Evolutionary conservation across 805 yeast genomes (phyloP), one percentile per base, ranked within the genome.

Genomic region (Scheffersomyces spartinae): DNA sequence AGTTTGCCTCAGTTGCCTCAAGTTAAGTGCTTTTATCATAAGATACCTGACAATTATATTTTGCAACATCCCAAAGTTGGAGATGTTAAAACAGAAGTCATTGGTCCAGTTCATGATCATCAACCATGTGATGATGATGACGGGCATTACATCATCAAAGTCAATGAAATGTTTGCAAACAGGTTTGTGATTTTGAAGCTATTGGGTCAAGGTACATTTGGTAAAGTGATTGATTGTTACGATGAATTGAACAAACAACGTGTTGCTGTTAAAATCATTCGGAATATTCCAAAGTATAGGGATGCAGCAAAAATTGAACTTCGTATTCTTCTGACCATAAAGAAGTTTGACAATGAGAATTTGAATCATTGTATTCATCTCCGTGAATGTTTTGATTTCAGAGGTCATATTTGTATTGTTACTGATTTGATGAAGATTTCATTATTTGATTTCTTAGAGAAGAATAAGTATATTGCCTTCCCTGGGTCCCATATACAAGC

Each of bases 291-390:
- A 13, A 83, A 93, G 56, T 91, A 91, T 50, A 66, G 97, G 28
- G 96, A 86, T 44, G 98, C 98, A 3, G 83, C 95, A 9, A 82
- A 79, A 50, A 84, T 86, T 29, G 99, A 91, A 55, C 61, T 91
- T 14, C 58, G 97, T 24, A 84, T 91, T 8, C 56, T 91, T 31
- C 61, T 80, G 10, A 76, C 88, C 26, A 55, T 84, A 30, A 72
- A 78, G 30, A 68, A 68, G 40, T 74, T 73, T 45, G 96, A 84
- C 46, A 72, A 77, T 16, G 48, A 59, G 16, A 79, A 72, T 49
- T 39, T 54, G 40, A 80, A 71, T 52, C 79, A 72, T 49, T 91
- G 97, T 48, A 77, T 88, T 32, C 88, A 85, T 40, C 53, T 88
- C 31, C 64, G 80, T 15, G 96, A 86, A 41, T 85, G 91, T 45